phyloP scores from a whole-genome alignment of 208 protist genomes.

The Balamuthia mandrillaris region DNA sequence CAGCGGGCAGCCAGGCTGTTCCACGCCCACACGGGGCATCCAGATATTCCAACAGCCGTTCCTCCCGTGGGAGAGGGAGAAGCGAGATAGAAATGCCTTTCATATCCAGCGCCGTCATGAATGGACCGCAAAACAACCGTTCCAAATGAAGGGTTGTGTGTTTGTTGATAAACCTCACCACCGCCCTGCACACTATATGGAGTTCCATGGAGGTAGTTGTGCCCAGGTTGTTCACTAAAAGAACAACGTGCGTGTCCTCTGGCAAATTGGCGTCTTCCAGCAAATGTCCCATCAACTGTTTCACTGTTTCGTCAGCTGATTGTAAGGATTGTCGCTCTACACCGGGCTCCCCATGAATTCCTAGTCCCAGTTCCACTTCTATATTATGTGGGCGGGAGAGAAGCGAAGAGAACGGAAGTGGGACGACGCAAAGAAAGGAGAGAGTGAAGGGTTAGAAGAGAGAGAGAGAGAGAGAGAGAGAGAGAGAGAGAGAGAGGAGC shows the following conservation, averaged over 20 bases:
- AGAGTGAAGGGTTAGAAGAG: background rate
- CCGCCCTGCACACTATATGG: constrained; percentile 54
- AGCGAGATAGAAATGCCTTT: constrained; percentile 76
- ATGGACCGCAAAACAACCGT: constrained; percentile 66
- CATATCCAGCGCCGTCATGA: constrained; percentile 84
- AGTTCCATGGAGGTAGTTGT: constrained; percentile 77
- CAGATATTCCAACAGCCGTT: constrained; percentile 40
- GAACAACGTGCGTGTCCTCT: constrained; percentile 2
- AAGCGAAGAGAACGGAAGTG: constrained; percentile 49
- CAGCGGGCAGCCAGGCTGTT: too few species aligned
- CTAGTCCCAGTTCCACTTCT: constrained; percentile 80
- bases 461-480: background rate
- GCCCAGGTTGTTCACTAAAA: constrained; percentile 84
- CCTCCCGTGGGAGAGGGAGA: constrained; percentile 61
- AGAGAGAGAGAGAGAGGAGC: background rate
- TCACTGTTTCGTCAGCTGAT: constrained; percentile 22
- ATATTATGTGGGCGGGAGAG: too few species aligned
- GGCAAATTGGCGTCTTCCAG: constrained; percentile 40
- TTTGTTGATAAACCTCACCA: constrained; percentile 46
- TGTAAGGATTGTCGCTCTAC: constrained; percentile 60
- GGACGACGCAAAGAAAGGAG: background rate
- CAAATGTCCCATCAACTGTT: constrained; percentile 51
- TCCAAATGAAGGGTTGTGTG: constrained; percentile 60
- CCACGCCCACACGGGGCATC: constrained; percentile 26
- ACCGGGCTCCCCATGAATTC: constrained; percentile 82